Conservation (phyloP, 1,284 basidiomycete species). For the Quambalaria eucalypti region DNA sequence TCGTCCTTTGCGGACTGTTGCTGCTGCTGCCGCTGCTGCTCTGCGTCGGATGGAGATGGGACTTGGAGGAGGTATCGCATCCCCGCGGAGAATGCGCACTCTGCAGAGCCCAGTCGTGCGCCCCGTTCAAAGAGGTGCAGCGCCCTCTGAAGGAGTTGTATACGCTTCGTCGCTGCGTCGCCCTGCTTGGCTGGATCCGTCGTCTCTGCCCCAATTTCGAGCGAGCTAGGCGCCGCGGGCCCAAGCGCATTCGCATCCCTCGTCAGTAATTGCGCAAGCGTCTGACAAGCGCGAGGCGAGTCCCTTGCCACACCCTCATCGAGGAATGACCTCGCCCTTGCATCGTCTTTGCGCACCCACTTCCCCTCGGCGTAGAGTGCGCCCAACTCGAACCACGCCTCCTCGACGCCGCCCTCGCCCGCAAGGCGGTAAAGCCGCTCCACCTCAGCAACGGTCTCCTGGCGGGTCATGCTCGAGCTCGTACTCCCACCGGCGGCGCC, state of each 20-base stretch:
- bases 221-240: neutral
- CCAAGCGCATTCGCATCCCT: neutral
- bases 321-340: neutral
- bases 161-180: neutral
- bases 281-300: neutral
- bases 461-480: too few species aligned
- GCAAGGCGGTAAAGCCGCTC: slow-evolving; percentile 4
- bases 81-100: neutral
- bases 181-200: neutral
- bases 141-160: neutral
- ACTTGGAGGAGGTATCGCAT: neutral
- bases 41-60: neutral
- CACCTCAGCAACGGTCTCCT: neutral
- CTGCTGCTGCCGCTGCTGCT: neutral
- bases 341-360: slow-evolving; percentile 3
- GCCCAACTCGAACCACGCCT: slow-evolving; percentile 13
- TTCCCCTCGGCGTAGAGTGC: slow-evolving; percentile 3
- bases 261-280: neutral
- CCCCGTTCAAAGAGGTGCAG: neutral
- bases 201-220: neutral
- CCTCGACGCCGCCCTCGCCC: slow-evolving; percentile 6
- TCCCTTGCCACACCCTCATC: neutral
- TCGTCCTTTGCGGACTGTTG: too few species aligned
- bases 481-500: too few species aligned
- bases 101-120: neutral